Evolutionary conservation across 345 rosid species (phyloP).

Genomic region (Schrenkiella parvula): DNA sequence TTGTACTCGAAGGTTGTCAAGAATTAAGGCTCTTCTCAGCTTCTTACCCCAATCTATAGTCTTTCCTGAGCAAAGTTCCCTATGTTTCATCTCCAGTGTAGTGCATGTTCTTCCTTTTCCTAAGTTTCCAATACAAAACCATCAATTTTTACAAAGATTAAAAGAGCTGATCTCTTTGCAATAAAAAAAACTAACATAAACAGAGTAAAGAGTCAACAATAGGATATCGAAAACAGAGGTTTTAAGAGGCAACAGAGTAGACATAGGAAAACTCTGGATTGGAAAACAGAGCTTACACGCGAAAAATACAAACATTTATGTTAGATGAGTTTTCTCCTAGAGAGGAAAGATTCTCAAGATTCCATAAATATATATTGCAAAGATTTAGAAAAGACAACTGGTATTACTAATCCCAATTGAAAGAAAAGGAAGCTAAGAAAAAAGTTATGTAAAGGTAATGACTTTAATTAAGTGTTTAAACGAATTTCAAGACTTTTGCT

Average conservation of each 20-base stretch:
- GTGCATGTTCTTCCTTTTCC: constrained; percentile 53
- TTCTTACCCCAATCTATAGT: constrained; percentile 50
- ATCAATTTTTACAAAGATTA: background rate
- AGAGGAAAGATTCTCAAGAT: constrained; percentile 16
- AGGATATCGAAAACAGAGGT: background rate
- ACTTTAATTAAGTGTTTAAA: constrained; percentile 7
- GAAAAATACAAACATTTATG: background rate
- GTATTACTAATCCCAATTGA: constrained; percentile 15
- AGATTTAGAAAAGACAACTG: background rate
- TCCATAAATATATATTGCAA: background rate
- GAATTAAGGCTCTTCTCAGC: constrained; percentile 44
- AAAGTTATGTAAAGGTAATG: constrained; percentile 22
- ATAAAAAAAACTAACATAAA: background rate
- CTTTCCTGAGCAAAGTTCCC: constrained; percentile 47
- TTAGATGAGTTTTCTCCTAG: constrained; percentile 1
- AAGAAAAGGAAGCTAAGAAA: background rate
- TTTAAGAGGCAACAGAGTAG: background rate
- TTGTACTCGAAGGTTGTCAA: constrained; percentile 51
- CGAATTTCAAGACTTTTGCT: constrained; percentile 3
- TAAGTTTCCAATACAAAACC: constrained; percentile 16
- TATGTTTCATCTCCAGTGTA: constrained; percentile 74
- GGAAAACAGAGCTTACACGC: constrained; percentile 12
- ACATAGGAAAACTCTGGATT: background rate
- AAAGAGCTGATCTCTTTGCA: background rate
- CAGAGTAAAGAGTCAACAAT: background rate